Percentiles rank a stretch among this genome's conserved stretches.
Conservation (phyloP, 2,329 filamentous ascomycete genomes). For the Neocucurbitaria cava region DNA sequence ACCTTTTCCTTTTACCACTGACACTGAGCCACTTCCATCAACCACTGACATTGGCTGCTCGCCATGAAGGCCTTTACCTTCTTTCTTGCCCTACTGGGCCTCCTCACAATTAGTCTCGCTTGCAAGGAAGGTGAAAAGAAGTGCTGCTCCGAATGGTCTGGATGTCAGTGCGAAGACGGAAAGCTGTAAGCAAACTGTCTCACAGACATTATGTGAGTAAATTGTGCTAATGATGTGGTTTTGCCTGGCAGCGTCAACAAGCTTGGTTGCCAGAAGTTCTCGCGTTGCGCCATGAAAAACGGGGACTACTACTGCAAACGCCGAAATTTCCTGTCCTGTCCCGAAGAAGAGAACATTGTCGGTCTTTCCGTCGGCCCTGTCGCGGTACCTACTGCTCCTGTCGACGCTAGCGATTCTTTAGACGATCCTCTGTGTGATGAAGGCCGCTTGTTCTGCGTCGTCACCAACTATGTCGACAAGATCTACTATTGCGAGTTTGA, state of each 20-base stretch:
- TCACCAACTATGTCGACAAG: too few species aligned
- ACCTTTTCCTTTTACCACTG: not conserved
- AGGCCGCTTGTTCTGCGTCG: too few species aligned
- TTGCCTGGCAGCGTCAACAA: not conserved
- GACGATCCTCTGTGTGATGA: too few species aligned
- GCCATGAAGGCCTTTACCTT: not conserved
- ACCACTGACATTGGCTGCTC: not conserved
- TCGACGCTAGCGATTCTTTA: too few species aligned
- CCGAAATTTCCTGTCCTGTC: not conserved
- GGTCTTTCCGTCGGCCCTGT: not conserved
- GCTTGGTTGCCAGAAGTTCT: not conserved
- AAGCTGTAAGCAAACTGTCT: not conserved
- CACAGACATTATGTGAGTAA: constrained; percentile 1
- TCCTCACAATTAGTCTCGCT: not conserved
- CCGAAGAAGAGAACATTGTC: not conserved
- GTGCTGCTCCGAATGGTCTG: not conserved
- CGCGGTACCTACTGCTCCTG: not conserved
- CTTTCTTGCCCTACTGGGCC: not conserved
- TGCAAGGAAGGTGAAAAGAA: not conserved
- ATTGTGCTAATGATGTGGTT: not conserved
- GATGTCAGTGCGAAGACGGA: not conserved
- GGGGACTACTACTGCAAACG: not conserved
- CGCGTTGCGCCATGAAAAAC: not conserved
- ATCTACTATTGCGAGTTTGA: too few species aligned
- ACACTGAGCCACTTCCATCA: not conserved